Conservation (phyloP, 768 basidiomycete genomes). For the Tulasnella sp. region DNA sequence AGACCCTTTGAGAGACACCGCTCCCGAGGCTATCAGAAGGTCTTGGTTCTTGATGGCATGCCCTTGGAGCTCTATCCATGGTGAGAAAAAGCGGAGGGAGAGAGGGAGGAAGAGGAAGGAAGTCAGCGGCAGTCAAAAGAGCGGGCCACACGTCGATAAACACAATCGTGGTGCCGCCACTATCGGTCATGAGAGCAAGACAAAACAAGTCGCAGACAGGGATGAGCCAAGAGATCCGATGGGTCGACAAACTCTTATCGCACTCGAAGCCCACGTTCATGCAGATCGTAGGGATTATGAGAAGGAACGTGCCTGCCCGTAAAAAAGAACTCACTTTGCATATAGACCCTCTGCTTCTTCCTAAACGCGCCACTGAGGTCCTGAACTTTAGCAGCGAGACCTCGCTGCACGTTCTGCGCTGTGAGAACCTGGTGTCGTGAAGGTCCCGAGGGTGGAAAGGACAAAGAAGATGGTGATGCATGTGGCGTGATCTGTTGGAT, state of each 20-base stretch:
- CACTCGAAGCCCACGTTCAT: too few relatives aligned
- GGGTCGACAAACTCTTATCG: too few relatives aligned
- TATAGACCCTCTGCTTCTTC: constrained; percentile 96
- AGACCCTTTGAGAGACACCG: constrained; percentile 66
- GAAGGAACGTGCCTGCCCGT: not conserved
- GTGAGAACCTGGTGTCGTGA: constrained; percentile 40
- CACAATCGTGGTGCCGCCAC: too few relatives aligned
- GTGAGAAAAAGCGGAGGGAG: constrained; percentile 17
- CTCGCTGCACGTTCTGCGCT: constrained; percentile 90
- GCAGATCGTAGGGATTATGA: not conserved
- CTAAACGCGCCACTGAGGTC: constrained; percentile 84
- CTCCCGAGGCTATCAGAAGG: constrained; percentile 79
- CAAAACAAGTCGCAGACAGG: too few relatives aligned
- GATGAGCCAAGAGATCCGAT: too few relatives aligned
- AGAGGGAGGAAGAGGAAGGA: constrained; percentile 13
- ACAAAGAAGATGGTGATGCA: constrained; percentile 47
- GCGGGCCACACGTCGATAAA: too few relatives aligned
- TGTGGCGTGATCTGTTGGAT: constrained; percentile 64
- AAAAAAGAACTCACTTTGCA: constrained; percentile 75
- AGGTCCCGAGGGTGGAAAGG: constrained; percentile 22
- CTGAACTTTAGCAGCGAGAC: constrained; percentile 91
- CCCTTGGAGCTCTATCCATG: constrained; percentile 80
- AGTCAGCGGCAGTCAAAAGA: too few relatives aligned
- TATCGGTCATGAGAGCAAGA: too few relatives aligned
- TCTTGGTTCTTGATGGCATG: constrained; percentile 98